These are phyloP conservation scores for Eucalyptus polyanthemos DNA, from an alignment of 345 rosid genomes.

Conservation along the genomic window DNA sequence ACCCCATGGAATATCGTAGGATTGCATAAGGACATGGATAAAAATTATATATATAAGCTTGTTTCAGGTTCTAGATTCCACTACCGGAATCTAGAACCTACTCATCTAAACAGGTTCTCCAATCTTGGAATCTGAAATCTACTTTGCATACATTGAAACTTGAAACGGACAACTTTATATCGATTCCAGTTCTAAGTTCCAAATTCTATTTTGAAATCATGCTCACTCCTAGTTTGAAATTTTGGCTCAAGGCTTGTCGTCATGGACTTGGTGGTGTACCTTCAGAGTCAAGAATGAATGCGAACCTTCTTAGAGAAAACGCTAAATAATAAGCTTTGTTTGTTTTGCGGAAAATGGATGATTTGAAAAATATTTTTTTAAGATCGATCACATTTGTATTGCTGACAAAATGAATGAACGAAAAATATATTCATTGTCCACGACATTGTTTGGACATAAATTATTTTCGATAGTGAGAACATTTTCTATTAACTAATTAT, in stretches of 20 bases:
- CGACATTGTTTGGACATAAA: too few relatives aligned
- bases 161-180: accelerated
- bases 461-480: too few relatives aligned
- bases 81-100: too few relatives aligned
- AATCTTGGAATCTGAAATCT: accelerated
- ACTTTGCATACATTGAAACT: too few relatives aligned
- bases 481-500: too few relatives aligned
- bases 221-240: not conserved
- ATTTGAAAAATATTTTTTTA: not conserved
- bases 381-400: accelerated
- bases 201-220: too few relatives aligned
- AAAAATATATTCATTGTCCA: too few relatives aligned
- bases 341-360: accelerated
- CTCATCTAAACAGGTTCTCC: too few relatives aligned
- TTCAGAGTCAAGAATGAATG: not conserved
- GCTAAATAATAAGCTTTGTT: accelerated
- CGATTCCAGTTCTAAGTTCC: accelerated
- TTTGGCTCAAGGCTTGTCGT: not conserved
- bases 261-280: not conserved
- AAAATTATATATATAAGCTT: too few relatives aligned
- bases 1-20: accelerated
- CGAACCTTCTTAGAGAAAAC: not conserved
- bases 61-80: accelerated
- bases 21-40: accelerated
- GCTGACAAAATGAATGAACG: not conserved